Evolutionary conservation across 1,284 basidiomycete species (phyloP).

Genomic region (Apiotrichum porosum): DNA sequence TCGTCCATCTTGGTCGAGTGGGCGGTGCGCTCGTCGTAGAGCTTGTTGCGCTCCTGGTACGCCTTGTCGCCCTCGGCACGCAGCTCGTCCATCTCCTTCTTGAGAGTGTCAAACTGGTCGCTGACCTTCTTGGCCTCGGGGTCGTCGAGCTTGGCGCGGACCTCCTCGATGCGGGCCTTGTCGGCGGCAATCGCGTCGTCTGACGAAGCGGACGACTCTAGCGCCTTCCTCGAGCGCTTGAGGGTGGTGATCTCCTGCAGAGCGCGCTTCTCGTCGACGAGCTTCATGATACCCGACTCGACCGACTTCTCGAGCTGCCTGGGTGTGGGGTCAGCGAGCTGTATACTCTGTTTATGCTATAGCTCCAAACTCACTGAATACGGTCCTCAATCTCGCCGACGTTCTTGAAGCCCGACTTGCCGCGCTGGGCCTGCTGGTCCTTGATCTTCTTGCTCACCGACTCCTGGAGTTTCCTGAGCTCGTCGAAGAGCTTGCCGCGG

Average conservation of each 20-base stretch:
- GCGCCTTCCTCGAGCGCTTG: constrained; percentile 66
- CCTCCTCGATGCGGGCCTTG: constrained; percentile 68
- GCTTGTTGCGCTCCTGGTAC: constrained; percentile 72
- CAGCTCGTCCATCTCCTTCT: constrained; percentile 77
- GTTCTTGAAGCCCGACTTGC: constrained; percentile 78
- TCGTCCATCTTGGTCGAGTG: constrained; percentile 67
- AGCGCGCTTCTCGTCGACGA: constrained; percentile 94
- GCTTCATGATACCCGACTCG: constrained; percentile 85
- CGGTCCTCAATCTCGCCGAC: constrained; percentile 83
- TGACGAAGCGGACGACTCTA: constrained; percentile 76
- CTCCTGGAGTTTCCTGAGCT: constrained; percentile 79
- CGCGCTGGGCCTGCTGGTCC: constrained; percentile 75
- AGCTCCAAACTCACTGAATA: constrained; percentile 60
- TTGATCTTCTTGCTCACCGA: constrained; percentile 82
- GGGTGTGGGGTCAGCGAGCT: neutral
- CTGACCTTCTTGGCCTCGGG: constrained; percentile 79
- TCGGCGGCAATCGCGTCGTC: constrained; percentile 81
- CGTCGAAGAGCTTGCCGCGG: constrained; percentile 71
- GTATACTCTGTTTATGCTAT: neutral
- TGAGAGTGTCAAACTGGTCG: constrained; percentile 77
- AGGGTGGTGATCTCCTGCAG: constrained; percentile 76
- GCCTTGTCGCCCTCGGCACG: constrained; percentile 83
- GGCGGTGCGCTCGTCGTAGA: constrained; percentile 80
- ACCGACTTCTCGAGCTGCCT: constrained; percentile 70
- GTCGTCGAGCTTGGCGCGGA: constrained; percentile 81